Base-by-base conservation (phyloP, 805 yeast genomes). In the Yamadazyma akitaensis region DNA sequence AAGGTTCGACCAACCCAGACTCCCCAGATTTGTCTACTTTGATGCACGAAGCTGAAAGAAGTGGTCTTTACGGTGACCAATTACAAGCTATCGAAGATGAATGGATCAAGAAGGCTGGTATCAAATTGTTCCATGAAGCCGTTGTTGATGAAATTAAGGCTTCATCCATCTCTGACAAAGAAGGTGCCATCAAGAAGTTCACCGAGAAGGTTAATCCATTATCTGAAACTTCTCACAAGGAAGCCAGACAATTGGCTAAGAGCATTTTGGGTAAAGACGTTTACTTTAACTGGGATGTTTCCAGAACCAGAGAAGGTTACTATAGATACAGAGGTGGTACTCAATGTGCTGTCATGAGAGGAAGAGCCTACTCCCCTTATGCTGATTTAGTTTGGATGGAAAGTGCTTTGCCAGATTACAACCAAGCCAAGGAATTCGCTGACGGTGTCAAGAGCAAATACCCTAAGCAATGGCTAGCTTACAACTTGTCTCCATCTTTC, bases 331-430 rank as follows among this genome's bases (percentile, higher is more conserved):
- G 75, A 61, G 98, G 98, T 61, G 98, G 98, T 60, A 88, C 97
- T 51, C 91, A 88, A 75, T 90, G 97, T 78, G 97, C 98, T 42
- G 86, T 92, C 44, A 92, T 89, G 84, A 84, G 98, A 67, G 97
- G 96, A 52, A 82, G 96, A 62, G 95, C 96, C 26, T 92, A 77
- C 66, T 91, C 97, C 46, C 97, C 97, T 53, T 92, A 85, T 68
- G 90, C 96, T 37, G 98, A 91, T 70, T 77, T 92, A 74, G 84
- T 91, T 58, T 92, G 98, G 98, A 91, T 92, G 97, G 98, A 92
- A 77, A 85, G 96, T 50, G 91, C 91, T 68, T 80, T 88, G 57
- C 98, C 98, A 56, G 96, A 90, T 69, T 91, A 80, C 72, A 79
- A 76, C 50, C 98, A 92, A 75, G 98, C 97, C 54, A 81, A 83